Evolutionary conservation across 129 eudicot species (phyloP), one percentile per base, ranked within the genome.

Genomic region (Arctium minus): DNA sequence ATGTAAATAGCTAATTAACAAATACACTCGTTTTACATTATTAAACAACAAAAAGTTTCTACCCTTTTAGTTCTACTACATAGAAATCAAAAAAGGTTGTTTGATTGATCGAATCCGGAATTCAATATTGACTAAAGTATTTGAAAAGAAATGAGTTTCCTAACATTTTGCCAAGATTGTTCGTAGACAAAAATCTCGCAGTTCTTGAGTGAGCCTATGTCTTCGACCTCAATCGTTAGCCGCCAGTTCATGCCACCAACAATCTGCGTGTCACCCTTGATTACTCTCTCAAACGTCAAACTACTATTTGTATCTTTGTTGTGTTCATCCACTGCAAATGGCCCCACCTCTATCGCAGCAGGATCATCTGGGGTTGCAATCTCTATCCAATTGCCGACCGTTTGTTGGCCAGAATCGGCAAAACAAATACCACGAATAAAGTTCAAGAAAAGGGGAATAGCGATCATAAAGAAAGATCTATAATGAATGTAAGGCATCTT

Each of bases 161-260:
- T 83, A 56, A 83, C 37, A 11, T 83, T 31, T 32, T 72, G 83
- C 48, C 74, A 72, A 5, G 79, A 68, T 60, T 78, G 83, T 10
- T 83, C 83, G 37, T 37, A 78, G 32, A 78, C 83, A 10, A 53
- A 74, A 78, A 42, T 67, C 67, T 72, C 79, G 3, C 83, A 83
- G 5, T 78, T 78, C 38, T 72, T 72, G 50, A 60, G 48, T 17
- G 15, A 35, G 1, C 39, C 9, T 0, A 30, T 79, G 29, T 78
- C 74, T 83, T 74, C 60, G 5, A 85, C 77, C 48, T 74, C 87
- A 42, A 85, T 74, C 2, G 77, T 68, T 68, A 85, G 64, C 39
- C 84, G 77, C 84, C 84, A 85, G 13, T 85, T 85, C 35, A 80
- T 74, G 37, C 87, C 87, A 40, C 71, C 77, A 2, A 73, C 84